These are phyloP conservation scores for Populus tomentosa DNA, from an alignment of 441 rosid genomes.

Conservation along the genomic window DNA sequence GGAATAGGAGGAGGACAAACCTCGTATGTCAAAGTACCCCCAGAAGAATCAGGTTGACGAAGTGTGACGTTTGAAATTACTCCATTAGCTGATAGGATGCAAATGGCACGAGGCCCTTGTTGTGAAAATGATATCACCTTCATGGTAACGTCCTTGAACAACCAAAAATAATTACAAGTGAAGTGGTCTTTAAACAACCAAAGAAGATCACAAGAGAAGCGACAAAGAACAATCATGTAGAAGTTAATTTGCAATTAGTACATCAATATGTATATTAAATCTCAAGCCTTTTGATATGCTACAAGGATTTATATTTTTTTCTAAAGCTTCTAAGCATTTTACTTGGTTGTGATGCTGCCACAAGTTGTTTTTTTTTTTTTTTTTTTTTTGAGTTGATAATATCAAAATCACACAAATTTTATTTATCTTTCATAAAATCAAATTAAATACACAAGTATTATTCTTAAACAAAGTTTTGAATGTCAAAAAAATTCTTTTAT, in stretches of 20 bases:
- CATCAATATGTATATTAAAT: background rate
- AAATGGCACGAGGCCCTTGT: conserved; percentile 94
- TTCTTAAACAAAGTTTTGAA: too few relatives aligned
- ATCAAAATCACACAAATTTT: too few relatives aligned
- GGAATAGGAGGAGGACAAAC: conserved; percentile 27
- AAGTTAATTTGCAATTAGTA: background rate
- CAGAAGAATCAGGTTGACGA: conserved; percentile 89
- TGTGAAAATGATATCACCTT: conserved; percentile 94
- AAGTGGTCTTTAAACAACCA: background rate
- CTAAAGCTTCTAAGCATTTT: too few relatives aligned
- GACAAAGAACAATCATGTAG: background rate
- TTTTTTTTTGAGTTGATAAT: too few relatives aligned
- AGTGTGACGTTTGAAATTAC: conserved; percentile 87
- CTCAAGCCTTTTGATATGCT: too few relatives aligned
- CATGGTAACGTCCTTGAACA: conserved; percentile 78
- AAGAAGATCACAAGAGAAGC: background rate
- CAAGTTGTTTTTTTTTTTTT: too few relatives aligned
- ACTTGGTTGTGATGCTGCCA: too few relatives aligned
- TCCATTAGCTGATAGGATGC: conserved; percentile 90
- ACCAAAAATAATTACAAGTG: conserved; percentile 15
- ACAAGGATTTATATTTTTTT: too few relatives aligned
- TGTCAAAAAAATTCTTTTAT: too few relatives aligned
- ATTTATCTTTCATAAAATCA: too few relatives aligned
- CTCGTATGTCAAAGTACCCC: conserved; percentile 97
- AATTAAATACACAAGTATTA: too few relatives aligned